phyloP scores from a whole-genome alignment of 1,284 basidiomycete species.

The Naganishia albida region DNA sequence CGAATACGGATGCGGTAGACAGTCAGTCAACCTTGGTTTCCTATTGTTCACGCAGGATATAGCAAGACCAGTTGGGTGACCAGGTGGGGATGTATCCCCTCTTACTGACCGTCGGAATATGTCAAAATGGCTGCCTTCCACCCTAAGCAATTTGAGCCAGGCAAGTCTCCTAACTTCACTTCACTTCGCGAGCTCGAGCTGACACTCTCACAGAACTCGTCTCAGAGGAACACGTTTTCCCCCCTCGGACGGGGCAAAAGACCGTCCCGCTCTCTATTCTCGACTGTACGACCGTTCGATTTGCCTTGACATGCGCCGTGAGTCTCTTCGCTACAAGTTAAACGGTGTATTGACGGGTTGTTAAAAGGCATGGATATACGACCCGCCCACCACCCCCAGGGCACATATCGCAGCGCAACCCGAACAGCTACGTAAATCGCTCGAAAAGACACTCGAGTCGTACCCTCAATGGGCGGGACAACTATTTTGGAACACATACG shows the following conservation, averaged over 20 bases:
- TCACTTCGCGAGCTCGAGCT: no score
- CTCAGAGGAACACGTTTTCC: slow-evolving; percentile 4
- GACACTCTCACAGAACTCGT: background rate
- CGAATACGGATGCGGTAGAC: no score
- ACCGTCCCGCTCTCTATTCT: slow-evolving; percentile 26
- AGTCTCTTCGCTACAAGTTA: no score
- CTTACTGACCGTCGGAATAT: no score
- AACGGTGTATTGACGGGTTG: background rate
- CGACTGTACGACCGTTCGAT: slow-evolving; percentile 27
- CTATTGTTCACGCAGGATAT: no score
- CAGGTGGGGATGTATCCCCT: no score
- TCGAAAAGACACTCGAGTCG: slow-evolving; percentile 45
- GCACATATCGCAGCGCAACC: background rate
- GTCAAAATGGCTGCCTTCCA: background rate
- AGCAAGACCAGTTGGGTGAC: no score
- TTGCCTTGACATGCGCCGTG: slow-evolving; percentile 32
- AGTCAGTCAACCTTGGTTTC: no score
- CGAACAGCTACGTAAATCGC: slow-evolving; percentile 41
- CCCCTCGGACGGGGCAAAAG: background rate
- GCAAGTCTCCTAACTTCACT: background rate
- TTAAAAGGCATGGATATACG: slow-evolving; percentile 48
- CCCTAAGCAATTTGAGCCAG: background rate
- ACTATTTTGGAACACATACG: slow-evolving; percentile 46
- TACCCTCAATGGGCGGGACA: slow-evolving; percentile 57
- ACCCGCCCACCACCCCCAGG: slow-evolving; percentile 24